Base-by-base conservation (phyloP, 441 rosid species). In the Erodium chrysanthum region DNA sequence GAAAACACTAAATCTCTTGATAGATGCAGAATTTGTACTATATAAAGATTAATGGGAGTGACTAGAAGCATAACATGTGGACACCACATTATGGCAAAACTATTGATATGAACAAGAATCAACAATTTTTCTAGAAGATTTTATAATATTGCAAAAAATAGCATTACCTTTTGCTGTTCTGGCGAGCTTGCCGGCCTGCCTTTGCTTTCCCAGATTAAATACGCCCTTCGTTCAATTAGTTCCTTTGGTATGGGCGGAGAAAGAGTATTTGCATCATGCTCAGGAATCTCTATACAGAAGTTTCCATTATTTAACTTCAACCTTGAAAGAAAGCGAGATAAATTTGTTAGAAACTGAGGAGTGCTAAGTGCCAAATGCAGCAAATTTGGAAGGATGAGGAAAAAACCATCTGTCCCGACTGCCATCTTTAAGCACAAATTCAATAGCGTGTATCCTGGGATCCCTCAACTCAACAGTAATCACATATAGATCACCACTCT, bases 381-480 rank as follows among this genome's bases (percentile, higher is more conserved):
- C 42, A 33, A 54, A 37, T 58, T 56, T 31, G 37, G 14, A 67
- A 65, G 69, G 12, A 48, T 4, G 70, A 67, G 31, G 40, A 71
- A 67, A 66, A 56, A 17, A 70, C 72, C 9, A 87, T 82, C 88
- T 76, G 70, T 82, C 83, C 50, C 73, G 81, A 70, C 75, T 71
- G 69, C 84, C 83, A 81, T 85, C 89, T 78, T 87, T 87, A 75
- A 87, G 74, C 46, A 84, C 83, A 82, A 87, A 87, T 76, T 85
- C 89, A 74, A 85, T 73, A 65, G 82, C 84, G 12, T 63, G 80
- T 61, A 85, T 69, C 68, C 70, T 82, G 65, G 84, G 83, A 71
- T 84, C 89, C 68, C 83, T 78, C 75, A 82, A 71, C 82, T 85
- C 86, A 73, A 87, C 70, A 46, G 69, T 82, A 68, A 87, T 77